A percentile compares a stretch with the other conserved stretches of the same genome.
phyloP scores from a whole-genome alignment of 1,284 basidiomycete species.

The Ustilago nuda region DNA sequence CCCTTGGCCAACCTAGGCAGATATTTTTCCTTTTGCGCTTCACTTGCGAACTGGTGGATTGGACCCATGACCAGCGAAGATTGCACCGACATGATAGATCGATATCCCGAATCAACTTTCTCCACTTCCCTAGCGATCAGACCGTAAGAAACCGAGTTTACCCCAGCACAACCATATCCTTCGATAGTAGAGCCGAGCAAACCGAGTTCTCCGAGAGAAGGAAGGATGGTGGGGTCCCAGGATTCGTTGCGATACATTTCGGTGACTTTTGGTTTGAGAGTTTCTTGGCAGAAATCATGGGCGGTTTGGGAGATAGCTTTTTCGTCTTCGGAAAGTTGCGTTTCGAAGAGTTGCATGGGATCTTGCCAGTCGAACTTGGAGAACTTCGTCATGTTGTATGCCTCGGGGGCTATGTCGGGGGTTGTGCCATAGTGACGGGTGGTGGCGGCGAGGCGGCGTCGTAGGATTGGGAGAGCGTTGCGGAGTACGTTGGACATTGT shows the following conservation, averaged over 20 bases:
- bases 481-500: constrained; percentile 49
- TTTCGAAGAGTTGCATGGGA: constrained; percentile 37
- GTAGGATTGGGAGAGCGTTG: constrained; percentile 32
- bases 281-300: constrained; percentile 85
- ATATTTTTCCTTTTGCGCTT: constrained; percentile 90
- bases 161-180: constrained; percentile 95
- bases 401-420: constrained; percentile 36
- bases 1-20: constrained; percentile 87
- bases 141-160: constrained; percentile 89
- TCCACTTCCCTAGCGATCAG: constrained; percentile 93
- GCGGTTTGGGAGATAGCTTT: constrained; percentile 87
- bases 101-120: constrained; percentile 93
- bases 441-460: constrained; percentile 14
- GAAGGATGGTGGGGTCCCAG: constrained; percentile 82
- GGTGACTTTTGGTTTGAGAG: constrained; percentile 83
- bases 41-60: constrained; percentile 87
- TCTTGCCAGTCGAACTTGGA: constrained; percentile 79
- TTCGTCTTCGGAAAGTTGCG: constrained; percentile 86
- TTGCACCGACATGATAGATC: constrained; percentile 95
- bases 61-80: constrained; percentile 98
- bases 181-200: constrained; percentile 90
- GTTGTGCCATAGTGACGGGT: constrained; percentile 39
- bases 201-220: constrained; percentile 92
- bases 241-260: constrained; percentile 87
- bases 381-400: constrained; percentile 69